phyloP scores from a whole-genome alignment of 441 rosid genomes.

The Eruca vesicaria region DNA sequence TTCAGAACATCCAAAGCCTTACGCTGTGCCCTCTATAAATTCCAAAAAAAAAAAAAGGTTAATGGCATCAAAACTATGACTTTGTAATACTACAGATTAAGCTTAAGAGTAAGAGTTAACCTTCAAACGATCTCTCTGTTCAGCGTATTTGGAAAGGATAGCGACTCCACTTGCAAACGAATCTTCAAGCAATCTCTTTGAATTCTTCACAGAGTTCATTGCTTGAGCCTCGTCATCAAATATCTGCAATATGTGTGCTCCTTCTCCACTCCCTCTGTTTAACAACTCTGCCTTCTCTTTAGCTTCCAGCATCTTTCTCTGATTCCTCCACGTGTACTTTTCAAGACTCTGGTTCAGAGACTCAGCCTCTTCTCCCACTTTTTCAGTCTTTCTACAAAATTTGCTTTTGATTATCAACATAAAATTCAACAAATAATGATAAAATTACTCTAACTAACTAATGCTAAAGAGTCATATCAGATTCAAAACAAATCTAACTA shows the following conservation, averaged over 20 bases:
- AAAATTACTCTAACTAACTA: too few relatives aligned
- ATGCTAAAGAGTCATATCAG: not conserved
- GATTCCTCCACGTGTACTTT: conserved; percentile 64
- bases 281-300: conserved; percentile 90
- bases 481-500: too few relatives aligned
- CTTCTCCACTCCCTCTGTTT: conserved; percentile 80
- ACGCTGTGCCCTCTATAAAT: conserved; percentile 76
- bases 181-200: conserved; percentile 84
- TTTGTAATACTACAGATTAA: not conserved
- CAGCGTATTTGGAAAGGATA: conserved; percentile 78
- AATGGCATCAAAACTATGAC: not conserved
- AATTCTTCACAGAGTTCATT: conserved; percentile 79
- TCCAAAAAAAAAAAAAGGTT: not conserved
- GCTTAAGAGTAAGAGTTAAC: too few relatives aligned
- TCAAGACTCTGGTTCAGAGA: conserved; percentile 77
- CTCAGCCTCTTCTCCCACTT: conserved; percentile 83
- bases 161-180: conserved; percentile 80
- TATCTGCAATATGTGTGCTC: conserved; percentile 79
- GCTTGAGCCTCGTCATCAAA: conserved; percentile 98
- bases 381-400: conserved; percentile 90
- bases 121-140: conserved; percentile 92
- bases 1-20: conserved; percentile 91
- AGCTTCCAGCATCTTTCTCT: conserved; percentile 69
- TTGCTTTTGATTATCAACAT: too few relatives aligned
- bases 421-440: too few relatives aligned